phyloP scores from a whole-genome alignment of 1,284 basidiomycete species.

The Cutaneotrichosporon sp. region DNA sequence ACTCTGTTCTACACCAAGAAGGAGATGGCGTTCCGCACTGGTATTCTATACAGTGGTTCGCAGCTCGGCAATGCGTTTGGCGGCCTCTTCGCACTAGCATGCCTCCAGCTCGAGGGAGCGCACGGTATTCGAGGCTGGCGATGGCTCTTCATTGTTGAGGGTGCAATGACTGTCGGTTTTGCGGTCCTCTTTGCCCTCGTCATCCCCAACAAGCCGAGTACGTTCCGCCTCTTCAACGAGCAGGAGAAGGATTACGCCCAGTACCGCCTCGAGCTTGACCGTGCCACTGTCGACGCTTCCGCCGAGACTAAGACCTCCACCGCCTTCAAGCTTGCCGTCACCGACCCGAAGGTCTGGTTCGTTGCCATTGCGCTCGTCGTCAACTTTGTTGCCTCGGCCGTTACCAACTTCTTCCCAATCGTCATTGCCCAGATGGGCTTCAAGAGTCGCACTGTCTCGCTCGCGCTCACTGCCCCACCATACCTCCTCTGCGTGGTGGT shows the following conservation, averaged over 20 bases:
- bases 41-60: constrained; percentile 34
- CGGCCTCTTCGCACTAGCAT: constrained; percentile 31
- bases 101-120: constrained; percentile 27
- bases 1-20: constrained; percentile 40
- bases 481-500: constrained; percentile 39
- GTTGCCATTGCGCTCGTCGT: constrained; percentile 22
- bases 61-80: constrained; percentile 44
- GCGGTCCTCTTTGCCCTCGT: constrained; percentile 30
- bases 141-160: constrained; percentile 38
- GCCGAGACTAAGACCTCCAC: constrained; percentile 24
- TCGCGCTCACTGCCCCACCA: constrained; percentile 43
- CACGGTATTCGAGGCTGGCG: constrained; percentile 40
- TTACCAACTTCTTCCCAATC: constrained; percentile 46
- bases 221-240: constrained; percentile 30
- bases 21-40: constrained; percentile 34
- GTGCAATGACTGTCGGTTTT: constrained; percentile 29
- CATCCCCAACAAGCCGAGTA: constrained; percentile 40
- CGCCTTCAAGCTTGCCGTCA: constrained; percentile 33
- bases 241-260: constrained; percentile 34
- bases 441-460: constrained; percentile 36
- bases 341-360: constrained; percentile 40
- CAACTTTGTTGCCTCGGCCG: constrained; percentile 35
- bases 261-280: constrained; percentile 40
- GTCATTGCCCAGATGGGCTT: constrained; percentile 43
- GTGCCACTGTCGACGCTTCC: constrained; percentile 30